Evolutionary conservation across 2,329 filamentous ascomycete species (phyloP), one percentile per base, ranked within the genome.

Genomic region (Paecilomyces variotii): DNA sequence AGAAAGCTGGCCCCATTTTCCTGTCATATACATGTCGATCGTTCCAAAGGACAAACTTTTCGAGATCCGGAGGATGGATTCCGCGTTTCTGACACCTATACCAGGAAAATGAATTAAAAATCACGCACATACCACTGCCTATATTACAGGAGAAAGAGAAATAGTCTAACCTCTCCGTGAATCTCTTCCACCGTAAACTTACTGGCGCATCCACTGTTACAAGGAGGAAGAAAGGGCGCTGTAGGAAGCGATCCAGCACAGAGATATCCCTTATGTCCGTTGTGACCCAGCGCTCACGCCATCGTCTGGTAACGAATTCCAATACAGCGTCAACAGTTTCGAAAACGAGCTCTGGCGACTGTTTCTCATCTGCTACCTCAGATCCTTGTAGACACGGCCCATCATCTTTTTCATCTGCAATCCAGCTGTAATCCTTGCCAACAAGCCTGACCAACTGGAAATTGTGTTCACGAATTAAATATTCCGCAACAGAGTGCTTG

Each of bases 161-260:
- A 79, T 49, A 45, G 24, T 59, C 68, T 61, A 68, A 79, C 74
- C 82, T 80, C 60, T 82, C 74, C 62, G 84, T 85, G 78, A 89
- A 91, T 53, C 94, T 87, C 66, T 83, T 81, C 89, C 90, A 97
- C 56, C 94, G 88, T 52, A 93, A 80, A 55, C 84, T 88, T 53
- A 97, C 82, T 1, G 94, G 94, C 3, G 92, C 93, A 74, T 97
- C 93, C 54, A 97, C 86, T 72, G 90, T 93, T 68, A 99, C 80
- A 34, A 97, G 84, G 55, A 99, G 82, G 79, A 97, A 97, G 78
- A 96, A 97, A 0, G 94, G 94, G 6, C 94, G 84, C 24, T 87
- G 82, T 60, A 87, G 78, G 55, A 97, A 85, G 26, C 86, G 81
- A 66, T 97, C 90, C 3, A 96, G 82, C 6, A 87, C 83, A 2